phyloP scores from a whole-genome alignment of 768 basidiomycete species.

The Glaciozyma martinii region DNA sequence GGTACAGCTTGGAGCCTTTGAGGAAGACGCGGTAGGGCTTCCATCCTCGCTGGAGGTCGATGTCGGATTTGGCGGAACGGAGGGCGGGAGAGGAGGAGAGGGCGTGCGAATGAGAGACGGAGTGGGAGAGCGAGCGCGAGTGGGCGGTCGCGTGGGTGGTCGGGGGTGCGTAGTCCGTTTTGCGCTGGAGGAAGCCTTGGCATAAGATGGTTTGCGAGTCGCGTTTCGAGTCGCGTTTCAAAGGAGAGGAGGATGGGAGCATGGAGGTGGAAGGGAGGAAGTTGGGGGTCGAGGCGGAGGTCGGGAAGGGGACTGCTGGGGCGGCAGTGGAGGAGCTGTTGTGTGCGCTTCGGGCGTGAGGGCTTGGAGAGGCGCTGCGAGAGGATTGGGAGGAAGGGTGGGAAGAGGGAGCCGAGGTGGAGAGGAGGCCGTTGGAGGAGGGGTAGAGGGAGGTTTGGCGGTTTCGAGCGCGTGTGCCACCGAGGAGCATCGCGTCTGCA shows the following conservation, averaged over 20 bases:
- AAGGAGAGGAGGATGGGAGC: neutral
- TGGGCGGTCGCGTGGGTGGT: neutral
- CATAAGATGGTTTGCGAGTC: conserved; percentile 67
- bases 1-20: conserved; percentile 73
- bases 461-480: neutral
- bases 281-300: neutral
- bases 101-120: conserved; percentile 35
- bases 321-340: neutral
- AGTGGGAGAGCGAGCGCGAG: conserved; percentile 1
- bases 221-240: conserved; percentile 15
- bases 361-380: neutral
- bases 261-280: neutral
- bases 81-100: conserved; percentile 38
- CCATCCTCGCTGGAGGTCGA: conserved; percentile 59
- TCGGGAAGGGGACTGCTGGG: neutral
- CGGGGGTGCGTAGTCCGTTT: conserved; percentile 14
- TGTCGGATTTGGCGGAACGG: conserved; percentile 21
- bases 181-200: conserved; percentile 65
- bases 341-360: too few species aligned
- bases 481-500: neutral
- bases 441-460: neutral
- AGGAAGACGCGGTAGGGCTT: conserved; percentile 76
- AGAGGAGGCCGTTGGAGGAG: neutral
- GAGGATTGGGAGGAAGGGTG: neutral
- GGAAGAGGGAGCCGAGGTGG: neutral